Evolutionary conservation across 768 basidiomycete species (phyloP), one percentile per base, ranked within the genome.

Genomic region (Auricularia sp.): DNA sequence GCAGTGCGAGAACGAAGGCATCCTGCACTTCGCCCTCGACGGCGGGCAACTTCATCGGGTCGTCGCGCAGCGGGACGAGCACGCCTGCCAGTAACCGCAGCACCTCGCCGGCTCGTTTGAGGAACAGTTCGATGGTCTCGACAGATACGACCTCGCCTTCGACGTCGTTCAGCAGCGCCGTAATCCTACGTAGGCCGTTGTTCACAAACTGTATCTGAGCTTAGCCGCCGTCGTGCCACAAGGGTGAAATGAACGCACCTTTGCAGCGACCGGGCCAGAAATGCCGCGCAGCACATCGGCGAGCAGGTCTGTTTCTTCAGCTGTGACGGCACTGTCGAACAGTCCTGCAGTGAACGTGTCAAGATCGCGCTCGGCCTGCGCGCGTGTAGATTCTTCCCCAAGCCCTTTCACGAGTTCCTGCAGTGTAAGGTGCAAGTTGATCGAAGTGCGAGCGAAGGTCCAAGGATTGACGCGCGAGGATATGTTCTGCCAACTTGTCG

Each of bases 241-340:
- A n/a, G 16, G 16, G 4, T 29, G 56, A 12, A 29, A 12, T 6
- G 56, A 3, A 62, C 72, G 53, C 68, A 88, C 90, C 83, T 88
- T 91, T 62, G 80, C 80, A 3, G 85, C 87, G 36, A 93, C 84
- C 0, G 79, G 75, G 54, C 77, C 80, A 58, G 87, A 86, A 8
- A 87, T 86, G 35, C 87, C 87, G 67, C 82, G 81, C 21, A 87
- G 81, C 82, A 92, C 88, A 71, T 90, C 87, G n/a, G 88, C 88
- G 4, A 92, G 85, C 68, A 91, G 89, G 67, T 86, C 88, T 0
- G 89, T 90, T 73, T 92, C 87, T 68, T 92, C 90, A 0, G 85
- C 82, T 16, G 86, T 84, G 74, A 90, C 86, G 8, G 84, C 85
- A 65, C 88, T 84, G 66, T 83, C 85, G 68, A 93, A 88, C 7